These are phyloP conservation scores for Isochrysis galbana DNA, from an alignment of 78 protist genomes.

Conservation along the genomic window DNA sequence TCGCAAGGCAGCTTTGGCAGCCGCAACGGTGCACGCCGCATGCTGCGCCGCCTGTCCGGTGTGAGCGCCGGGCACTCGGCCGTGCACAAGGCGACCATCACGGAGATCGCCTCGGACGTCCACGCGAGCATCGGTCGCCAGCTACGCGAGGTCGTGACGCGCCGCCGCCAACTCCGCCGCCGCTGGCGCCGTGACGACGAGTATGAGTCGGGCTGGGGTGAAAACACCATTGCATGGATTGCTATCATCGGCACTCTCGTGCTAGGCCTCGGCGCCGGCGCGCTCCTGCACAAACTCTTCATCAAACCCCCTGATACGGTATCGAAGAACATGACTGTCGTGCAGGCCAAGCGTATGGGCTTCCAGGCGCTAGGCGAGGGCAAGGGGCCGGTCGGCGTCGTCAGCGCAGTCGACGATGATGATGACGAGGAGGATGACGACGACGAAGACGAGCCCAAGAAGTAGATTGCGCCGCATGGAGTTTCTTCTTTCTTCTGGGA, in stretches of 20 bases:
- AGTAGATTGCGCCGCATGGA: too few relatives aligned
- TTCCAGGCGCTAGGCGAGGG: slow-evolving; percentile 17
- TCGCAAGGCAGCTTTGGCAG: neutral
- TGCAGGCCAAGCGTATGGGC: slow-evolving; percentile 13
- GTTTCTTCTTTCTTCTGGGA: too few relatives aligned
- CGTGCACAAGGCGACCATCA: neutral
- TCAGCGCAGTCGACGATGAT: neutral
- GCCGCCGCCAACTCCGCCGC: neutral
- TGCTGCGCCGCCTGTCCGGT: slow-evolving; percentile 8
- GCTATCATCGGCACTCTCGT: neutral
- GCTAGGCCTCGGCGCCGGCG: slow-evolving; percentile 2
- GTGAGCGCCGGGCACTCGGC: neutral
- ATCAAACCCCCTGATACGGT: neutral
- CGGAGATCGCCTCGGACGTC: neutral
- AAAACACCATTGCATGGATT: neutral
- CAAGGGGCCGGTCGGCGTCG: slow-evolving; percentile 11
- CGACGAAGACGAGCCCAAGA: neutral
- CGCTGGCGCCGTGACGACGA: neutral
- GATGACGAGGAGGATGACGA: slow-evolving; percentile 11
- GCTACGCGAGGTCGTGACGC: neutral
- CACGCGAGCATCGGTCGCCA: neutral
- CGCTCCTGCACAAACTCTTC: slow-evolving; percentile 20
- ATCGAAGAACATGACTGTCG: neutral
- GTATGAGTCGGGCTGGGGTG: neutral
- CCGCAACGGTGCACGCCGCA: slow-evolving; percentile 1